Conservation (phyloP, 164 flowering plant genomes). For the Aristolochia californica region DNA sequence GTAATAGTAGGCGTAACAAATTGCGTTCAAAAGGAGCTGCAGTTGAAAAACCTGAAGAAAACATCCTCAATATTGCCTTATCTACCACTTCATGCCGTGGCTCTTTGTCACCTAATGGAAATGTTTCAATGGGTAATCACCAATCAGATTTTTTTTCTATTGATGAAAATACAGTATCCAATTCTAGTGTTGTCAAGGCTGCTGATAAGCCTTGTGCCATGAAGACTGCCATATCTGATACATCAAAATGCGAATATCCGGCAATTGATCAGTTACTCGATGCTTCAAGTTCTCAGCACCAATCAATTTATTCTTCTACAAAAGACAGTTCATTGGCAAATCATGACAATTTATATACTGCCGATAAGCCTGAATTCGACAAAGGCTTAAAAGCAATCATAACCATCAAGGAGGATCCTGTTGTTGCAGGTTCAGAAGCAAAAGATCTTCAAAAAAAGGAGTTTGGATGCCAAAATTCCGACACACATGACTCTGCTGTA, state of each 20-base stretch:
- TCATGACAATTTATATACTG: neutral
- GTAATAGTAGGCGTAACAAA: slow-evolving; percentile 28
- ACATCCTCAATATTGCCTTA: slow-evolving; percentile 16
- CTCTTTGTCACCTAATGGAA: slow-evolving; percentile 11
- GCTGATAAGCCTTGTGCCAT: too few species aligned
- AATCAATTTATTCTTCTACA: too few species aligned
- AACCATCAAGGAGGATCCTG: slow-evolving; percentile 10
- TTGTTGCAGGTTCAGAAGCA: slow-evolving; percentile 5
- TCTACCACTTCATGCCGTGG: slow-evolving; percentile 18
- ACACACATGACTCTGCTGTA: neutral
- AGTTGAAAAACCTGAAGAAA: slow-evolving; percentile 14
- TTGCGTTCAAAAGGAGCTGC: slow-evolving; percentile 12
- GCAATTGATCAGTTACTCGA: too few species aligned
- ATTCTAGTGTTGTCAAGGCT: too few species aligned
- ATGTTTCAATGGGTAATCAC: slow-evolving; percentile 7
- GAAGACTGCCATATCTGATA: too few species aligned
- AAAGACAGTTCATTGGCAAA: too few species aligned
- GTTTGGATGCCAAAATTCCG: neutral
- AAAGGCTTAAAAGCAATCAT: slow-evolving; percentile 8
- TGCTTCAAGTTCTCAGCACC: too few species aligned
- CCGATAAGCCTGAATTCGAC: slow-evolving; percentile 8
- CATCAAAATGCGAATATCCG: too few species aligned
- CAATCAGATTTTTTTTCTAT: too few species aligned
- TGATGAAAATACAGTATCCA: too few species aligned
- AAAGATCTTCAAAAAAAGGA: slow-evolving; percentile 5